Percentiles rank a stretch among this genome's conserved stretches.
phyloP scores from a whole-genome alignment of 148 eudicot genomes.

The Beta vulgaris region DNA sequence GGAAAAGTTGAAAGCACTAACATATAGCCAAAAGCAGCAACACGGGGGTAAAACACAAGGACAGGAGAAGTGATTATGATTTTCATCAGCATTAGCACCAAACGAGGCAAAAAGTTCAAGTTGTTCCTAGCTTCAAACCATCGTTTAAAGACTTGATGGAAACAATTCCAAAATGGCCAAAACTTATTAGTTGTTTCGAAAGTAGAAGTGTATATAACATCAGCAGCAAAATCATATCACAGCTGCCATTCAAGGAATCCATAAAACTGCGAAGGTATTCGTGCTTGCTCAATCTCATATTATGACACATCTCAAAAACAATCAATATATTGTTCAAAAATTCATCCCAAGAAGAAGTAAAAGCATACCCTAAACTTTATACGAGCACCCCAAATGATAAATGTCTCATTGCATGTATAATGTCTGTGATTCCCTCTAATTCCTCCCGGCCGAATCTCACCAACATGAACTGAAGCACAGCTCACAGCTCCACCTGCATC shows the following conservation, averaged over 20 bases:
- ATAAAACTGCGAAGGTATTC: neutral
- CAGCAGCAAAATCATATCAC: neutral
- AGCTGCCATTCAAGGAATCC: neutral
- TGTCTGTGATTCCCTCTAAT: slow-evolving; percentile 93
- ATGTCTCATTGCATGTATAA: slow-evolving; percentile 80
- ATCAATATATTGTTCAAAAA: slow-evolving; percentile 1
- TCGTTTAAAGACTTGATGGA: neutral
- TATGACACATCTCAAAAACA: neutral
- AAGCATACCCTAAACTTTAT: slow-evolving; percentile 76
- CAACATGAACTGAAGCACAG: slow-evolving; percentile 77
- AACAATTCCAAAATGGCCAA: neutral
- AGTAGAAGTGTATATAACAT: neutral
- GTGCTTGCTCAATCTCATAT: neutral
- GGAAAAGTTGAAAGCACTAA: neutral
- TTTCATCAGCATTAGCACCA: neutral
- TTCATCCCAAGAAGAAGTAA: neutral
- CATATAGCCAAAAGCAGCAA: neutral
- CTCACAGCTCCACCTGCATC: slow-evolving; percentile 68
- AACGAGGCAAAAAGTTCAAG: neutral
- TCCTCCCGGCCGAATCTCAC: slow-evolving; percentile 80
- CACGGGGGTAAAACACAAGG: neutral
- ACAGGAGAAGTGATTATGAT: neutral
- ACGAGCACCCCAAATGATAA: slow-evolving; percentile 89
- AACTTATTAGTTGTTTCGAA: neutral
- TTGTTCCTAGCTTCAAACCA: neutral